Base-by-base conservation (phyloP, 1,284 basidiomycete genomes). In the Violaceomyces palustris region DNA sequence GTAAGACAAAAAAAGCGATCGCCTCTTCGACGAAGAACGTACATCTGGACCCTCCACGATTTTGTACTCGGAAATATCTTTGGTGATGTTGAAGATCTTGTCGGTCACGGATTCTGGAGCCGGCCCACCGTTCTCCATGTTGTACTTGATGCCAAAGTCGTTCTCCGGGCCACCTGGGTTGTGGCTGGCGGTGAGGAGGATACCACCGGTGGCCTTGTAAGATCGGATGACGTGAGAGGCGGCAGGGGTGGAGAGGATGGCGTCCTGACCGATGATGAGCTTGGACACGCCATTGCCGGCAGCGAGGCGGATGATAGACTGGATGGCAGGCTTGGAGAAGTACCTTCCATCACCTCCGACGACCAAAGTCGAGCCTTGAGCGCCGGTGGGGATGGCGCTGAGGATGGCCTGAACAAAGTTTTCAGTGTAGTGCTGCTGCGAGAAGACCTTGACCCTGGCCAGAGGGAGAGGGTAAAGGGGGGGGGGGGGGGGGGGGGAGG, bases 101-200 rank as follows among this genome's bases (percentile, higher is more conserved):
- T 98, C 81, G 17, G 93, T 98, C 46, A 98, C 86, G 59, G 79
- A 82, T 77, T 98, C 93, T 2, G 93, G 91, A 8, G 93, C 93
- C 21, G 93, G 93, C 0, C 93, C 94, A 57, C 93, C 93, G 69
- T 98, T 98, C 34, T 85, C 84, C 46, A 91, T 85, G 78, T 98
- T 98, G 80, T 94, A 97, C 78, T 98, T 98, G 82, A 98, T 96
- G 50, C 93, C 93, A 74, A 98, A 98, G 77, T 98, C 93, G 68
- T 88, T 87, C 67, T 97, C 82, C 22, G 94, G 93, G 33, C 93
- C 93, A 54, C 93, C 93, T 9, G 93, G 92, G 77, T 98, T 98
- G 81, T 98, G 93, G 56, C 84, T 87, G 21, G 93, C 93, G n/a
- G 93, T 98, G 59, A 98, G 81, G 36, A 98, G 81, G 76, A 98